Evolutionary conservation across 495 filamentous ascomycete species (phyloP).

Genomic region (Xylaria telfairii): DNA sequence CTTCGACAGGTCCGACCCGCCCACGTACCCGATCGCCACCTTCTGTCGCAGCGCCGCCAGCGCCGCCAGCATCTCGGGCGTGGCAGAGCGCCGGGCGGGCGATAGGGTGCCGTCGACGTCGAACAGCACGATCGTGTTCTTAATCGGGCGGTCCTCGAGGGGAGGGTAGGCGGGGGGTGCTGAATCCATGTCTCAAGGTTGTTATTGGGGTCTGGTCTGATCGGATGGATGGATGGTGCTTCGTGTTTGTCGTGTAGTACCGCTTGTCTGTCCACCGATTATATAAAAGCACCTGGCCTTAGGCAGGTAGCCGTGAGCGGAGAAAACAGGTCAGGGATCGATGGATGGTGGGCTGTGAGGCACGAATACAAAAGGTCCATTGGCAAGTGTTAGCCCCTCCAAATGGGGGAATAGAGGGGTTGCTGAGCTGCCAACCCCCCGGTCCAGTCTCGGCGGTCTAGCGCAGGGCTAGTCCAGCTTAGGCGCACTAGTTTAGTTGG

Average conservation of each 20-base stretch:
- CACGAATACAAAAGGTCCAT: background rate
- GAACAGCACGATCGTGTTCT: conserved; percentile 90
- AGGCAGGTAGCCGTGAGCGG: background rate
- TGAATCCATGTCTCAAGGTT: conserved; percentile 32
- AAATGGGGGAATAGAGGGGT: background rate
- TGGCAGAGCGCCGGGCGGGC: conserved; percentile 68
- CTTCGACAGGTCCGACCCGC: conserved; percentile 85
- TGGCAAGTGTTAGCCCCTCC: background rate
- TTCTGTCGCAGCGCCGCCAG: conserved; percentile 83
- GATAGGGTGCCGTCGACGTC: conserved; percentile 93
- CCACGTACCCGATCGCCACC: conserved; percentile 89
- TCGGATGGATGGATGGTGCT: background rate
- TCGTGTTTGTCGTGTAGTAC: background rate
- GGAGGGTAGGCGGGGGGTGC: conserved; percentile 64
- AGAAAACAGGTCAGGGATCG: background rate
- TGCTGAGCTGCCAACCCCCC: background rate
- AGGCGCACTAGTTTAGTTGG: no score
- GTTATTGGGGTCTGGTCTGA: background rate
- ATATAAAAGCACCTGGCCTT: background rate
- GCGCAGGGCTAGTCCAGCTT: background rate
- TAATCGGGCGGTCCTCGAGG: conserved; percentile 78
- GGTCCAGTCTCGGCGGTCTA: background rate
- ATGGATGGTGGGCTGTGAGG: background rate
- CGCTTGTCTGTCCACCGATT: no score
- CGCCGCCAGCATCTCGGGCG: conserved; percentile 81